Percentiles rank a stretch among this genome's conserved stretches.
phyloP scores from a whole-genome alignment of 768 basidiomycete species.

The Rhodosporidiobolus sp. region DNA sequence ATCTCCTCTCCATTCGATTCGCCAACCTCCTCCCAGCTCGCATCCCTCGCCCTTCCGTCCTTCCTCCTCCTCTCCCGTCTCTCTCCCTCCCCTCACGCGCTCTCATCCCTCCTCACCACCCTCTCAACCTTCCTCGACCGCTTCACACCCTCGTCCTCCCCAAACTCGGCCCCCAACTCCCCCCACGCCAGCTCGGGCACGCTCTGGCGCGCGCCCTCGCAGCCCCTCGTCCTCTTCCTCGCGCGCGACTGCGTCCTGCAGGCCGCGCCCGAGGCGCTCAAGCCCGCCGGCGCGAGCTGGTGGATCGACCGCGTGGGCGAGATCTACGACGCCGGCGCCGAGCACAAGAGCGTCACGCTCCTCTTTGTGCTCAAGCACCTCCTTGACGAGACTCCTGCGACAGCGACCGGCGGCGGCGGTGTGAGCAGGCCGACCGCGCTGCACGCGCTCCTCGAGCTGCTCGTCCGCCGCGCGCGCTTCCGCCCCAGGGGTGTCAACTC shows the following conservation, averaged over 20 bases:
- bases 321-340: conserved; percentile 19
- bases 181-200: not conserved
- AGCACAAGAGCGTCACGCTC: conserved; percentile 14
- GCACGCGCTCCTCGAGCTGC: conserved; percentile 12
- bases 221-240: conserved; percentile 19
- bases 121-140: conserved; percentile 26
- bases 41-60: conserved; percentile 7
- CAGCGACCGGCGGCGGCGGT: not conserved
- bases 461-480: conserved; percentile 11
- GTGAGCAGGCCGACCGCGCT: not conserved
- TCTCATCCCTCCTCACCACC: conserved; percentile 15
- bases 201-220: conserved; percentile 13
- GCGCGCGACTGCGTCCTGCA: conserved; percentile 8
- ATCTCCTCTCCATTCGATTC: conserved; percentile 6
- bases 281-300: conserved; percentile 9
- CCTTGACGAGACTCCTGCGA: not conserved
- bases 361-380: conserved; percentile 14
- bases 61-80: conserved; percentile 19
- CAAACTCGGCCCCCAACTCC: not conserved
- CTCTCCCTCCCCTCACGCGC: conserved; percentile 19
- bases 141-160: not conserved
- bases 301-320: conserved; percentile 36
- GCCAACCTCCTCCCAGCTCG: not conserved
- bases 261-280: conserved; percentile 2
- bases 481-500: not conserved